These are phyloP conservation scores for Didymella lethalis DNA, from an alignment of 2,329 filamentous ascomycete species.

Conservation along the genomic window DNA sequence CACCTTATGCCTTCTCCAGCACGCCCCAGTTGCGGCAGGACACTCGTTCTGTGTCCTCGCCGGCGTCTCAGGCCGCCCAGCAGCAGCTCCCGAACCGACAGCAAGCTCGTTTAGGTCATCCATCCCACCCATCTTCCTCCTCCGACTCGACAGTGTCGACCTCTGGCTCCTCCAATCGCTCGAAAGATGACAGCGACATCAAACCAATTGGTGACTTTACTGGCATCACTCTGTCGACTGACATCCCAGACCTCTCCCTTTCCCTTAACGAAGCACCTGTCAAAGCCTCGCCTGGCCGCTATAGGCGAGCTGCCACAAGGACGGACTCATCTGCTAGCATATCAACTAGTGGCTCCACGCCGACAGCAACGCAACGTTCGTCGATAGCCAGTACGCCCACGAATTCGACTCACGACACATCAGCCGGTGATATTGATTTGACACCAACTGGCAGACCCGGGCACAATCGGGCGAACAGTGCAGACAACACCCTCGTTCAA, in stretches of 20 bases:
- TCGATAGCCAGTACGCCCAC: conserved; percentile 53
- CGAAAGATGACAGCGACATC: conserved; percentile 60
- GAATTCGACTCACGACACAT: conserved; percentile 64
- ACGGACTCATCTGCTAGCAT: conserved; percentile 57
- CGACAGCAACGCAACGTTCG: conserved; percentile 45
- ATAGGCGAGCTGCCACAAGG: conserved; percentile 72
- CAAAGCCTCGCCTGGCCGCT: conserved; percentile 82
- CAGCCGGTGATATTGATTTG: conserved; percentile 56
- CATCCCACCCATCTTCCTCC: conserved; percentile 52
- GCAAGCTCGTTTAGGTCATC: conserved; percentile 45
- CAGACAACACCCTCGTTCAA: conserved; percentile 74
- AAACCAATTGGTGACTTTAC: conserved; percentile 51
- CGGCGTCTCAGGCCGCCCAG: conserved; percentile 54
- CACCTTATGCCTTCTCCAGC: conserved; percentile 60
- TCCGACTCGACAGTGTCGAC: conserved; percentile 57
- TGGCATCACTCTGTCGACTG: conserved; percentile 59
- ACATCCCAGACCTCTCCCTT: conserved; percentile 64
- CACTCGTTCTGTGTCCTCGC: conserved; percentile 63
- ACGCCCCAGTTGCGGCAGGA: conserved; percentile 65
- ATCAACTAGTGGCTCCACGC: conserved; percentile 36
- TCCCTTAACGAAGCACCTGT: conserved; percentile 63
- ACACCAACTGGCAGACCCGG: conserved; percentile 48
- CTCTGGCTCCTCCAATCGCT: conserved; percentile 60
- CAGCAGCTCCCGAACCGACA: conserved; percentile 38
- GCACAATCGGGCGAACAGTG: conserved; percentile 66